These are phyloP conservation scores for Neurospora africana DNA, from an alignment of 495 filamentous ascomycete genomes.

Conservation along the genomic window DNA sequence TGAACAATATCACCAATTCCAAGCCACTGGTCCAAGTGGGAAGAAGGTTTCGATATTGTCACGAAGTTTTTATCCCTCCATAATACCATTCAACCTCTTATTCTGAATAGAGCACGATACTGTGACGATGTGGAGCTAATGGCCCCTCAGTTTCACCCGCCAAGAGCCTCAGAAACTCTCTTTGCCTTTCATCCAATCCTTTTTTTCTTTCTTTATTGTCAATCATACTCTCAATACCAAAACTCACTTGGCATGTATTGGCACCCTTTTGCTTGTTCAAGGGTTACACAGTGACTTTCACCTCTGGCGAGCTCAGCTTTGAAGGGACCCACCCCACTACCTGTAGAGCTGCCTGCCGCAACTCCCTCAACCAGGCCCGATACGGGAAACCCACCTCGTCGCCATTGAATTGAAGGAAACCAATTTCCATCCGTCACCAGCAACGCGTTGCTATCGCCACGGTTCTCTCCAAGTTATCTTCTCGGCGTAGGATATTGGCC, in stretches of 20 bases:
- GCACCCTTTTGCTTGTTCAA: background rate
- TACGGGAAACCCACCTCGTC: background rate
- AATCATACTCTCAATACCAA: background rate
- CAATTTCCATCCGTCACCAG: background rate
- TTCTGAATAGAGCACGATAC: background rate
- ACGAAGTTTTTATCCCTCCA: background rate
- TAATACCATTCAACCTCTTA: background rate
- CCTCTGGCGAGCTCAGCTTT: background rate
- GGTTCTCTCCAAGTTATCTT: background rate
- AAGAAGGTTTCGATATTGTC: background rate
- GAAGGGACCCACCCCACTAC: background rate
- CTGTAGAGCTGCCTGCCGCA: background rate
- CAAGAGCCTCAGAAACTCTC: background rate
- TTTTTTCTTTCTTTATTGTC: background rate
- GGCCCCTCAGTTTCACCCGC: background rate
- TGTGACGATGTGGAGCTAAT: background rate
- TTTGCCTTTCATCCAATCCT: background rate
- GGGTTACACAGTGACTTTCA: background rate
- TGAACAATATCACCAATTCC: background rate
- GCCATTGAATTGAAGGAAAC: background rate
- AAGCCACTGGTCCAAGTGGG: background rate
- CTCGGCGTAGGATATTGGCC: background rate
- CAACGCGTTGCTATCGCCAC: background rate
- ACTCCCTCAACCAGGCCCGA: background rate
- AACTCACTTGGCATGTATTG: background rate